Evolutionary conservation across 2,329 filamentous ascomycete genomes (phyloP).

Genomic region (Arthrobotrys sphaeroides): DNA sequence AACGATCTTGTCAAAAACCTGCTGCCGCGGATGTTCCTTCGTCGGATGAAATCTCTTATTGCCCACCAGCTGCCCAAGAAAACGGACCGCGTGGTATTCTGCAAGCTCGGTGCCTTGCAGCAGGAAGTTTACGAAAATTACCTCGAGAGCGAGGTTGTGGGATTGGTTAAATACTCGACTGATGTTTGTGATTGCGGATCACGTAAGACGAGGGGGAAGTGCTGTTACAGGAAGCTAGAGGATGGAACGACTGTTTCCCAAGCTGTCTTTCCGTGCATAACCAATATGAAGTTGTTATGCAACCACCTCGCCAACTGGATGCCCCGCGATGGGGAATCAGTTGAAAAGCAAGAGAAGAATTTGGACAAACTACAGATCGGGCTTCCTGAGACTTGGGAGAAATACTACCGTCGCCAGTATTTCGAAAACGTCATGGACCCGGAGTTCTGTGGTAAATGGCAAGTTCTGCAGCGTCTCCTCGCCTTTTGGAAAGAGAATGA

Average conservation of each 20-base stretch:
- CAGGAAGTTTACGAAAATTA: conserved; percentile 83
- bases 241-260: conserved; percentile 75
- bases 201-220: conserved; percentile 79
- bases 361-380: conserved; percentile 77
- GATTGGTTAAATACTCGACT: conserved; percentile 73
- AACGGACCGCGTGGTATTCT: conserved; percentile 93
- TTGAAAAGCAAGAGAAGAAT: conserved; percentile 80
- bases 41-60: conserved; percentile 91
- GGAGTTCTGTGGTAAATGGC: conserved; percentile 95
- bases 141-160: conserved; percentile 75
- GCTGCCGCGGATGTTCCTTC: conserved; percentile 86
- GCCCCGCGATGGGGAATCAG: conserved; percentile 70
- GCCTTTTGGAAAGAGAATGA: conserved; percentile 89
- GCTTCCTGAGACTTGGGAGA: conserved; percentile 77
- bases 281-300: conserved; percentile 82
- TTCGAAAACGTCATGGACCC: conserved; percentile 84
- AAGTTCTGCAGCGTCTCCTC: conserved; percentile 83
- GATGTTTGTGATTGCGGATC: conserved; percentile 76
- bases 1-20: conserved; percentile 86
- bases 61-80: conserved; percentile 94
- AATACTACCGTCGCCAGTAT: conserved; percentile 77
- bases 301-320: conserved; percentile 93
- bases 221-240: conserved; percentile 72
- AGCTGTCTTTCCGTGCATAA: conserved; percentile 85
- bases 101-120: conserved; percentile 84